These are phyloP conservation scores for Fusarium liriodendri DNA, from an alignment of 2,329 filamentous ascomycete genomes.

Conservation along the genomic window DNA sequence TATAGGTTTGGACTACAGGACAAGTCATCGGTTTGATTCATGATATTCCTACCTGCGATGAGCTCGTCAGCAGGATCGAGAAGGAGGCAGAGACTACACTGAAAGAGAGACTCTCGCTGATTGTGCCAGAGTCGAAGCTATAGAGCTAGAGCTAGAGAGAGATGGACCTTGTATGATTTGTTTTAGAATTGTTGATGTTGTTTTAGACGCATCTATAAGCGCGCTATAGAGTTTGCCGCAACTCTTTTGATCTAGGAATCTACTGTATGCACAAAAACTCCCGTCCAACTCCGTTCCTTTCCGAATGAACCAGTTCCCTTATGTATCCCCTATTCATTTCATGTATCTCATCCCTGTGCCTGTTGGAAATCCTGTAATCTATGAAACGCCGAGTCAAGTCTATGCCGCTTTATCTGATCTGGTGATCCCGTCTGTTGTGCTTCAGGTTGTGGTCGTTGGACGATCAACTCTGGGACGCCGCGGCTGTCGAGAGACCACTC, in stretches of 20 bases:
- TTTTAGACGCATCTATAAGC: constrained; percentile 14
- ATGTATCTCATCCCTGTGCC: neutral
- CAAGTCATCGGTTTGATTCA: constrained; percentile 93
- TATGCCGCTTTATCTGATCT: constrained; percentile 28
- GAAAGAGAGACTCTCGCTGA: constrained; percentile 66
- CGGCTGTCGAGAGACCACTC: constrained; percentile 34
- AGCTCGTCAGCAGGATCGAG: constrained; percentile 78
- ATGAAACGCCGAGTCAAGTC: constrained; percentile 39
- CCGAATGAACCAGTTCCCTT: neutral
- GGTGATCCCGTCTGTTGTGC: neutral
- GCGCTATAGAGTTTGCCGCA: neutral
- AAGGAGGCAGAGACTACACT: constrained; percentile 78
- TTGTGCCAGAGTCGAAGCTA: constrained; percentile 69
- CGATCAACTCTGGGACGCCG: constrained; percentile 41
- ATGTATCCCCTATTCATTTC: neutral
- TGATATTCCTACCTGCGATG: constrained; percentile 82
- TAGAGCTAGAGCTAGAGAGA: constrained; percentile 48
- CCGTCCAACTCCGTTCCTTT: neutral
- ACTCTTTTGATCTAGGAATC: constrained; percentile 8
- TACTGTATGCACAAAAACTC: neutral
- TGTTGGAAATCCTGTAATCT: constrained; percentile 26
- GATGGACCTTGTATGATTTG: constrained; percentile 8
- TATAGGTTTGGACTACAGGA: constrained; percentile 93
- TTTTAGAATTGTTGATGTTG: constrained; percentile 16
- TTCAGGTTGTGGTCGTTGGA: constrained; percentile 26